Evolutionary conservation across 148 eudicot species (phyloP), one percentile per base, ranked within the genome.

Genomic region (Rhododendron henanense): DNA sequence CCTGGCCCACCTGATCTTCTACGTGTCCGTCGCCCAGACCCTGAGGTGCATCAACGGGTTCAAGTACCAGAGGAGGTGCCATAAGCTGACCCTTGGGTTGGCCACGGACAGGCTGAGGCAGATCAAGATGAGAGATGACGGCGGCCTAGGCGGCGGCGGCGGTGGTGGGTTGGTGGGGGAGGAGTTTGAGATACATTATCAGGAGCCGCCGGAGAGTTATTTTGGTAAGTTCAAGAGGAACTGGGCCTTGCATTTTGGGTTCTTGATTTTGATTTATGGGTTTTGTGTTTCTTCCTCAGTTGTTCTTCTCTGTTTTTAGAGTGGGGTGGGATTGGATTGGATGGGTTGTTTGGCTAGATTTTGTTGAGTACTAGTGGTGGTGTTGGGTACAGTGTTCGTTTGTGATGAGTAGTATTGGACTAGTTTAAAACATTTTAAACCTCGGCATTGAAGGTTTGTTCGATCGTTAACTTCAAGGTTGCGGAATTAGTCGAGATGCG

Each of bases 181-280:
- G 53, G 98, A 94, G 55, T 93, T 92, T 85, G 98, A 95, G 93
- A 88, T 97, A 5, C 91, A 89, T 57, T 97, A 97, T 84, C 99
- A 97, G 84, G 98, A 97, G 84, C 99, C 99, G 5, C 96, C 96
- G 9, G 96, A 97, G 89, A 95, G 94, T 86, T 97, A 97, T 81
- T 97, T 97, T 87, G 99, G 95, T 53, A 97, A 97, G 93, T 97
- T 97, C 85, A 97, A 94, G 98, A 93, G 98, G 88, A 97, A 94
- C 85, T 97, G 98, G 99, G 98, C 92, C 35, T 84, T 97, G 91
- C 91, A 97, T 91, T 97, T 97, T 90, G 98, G 98, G 81, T 97
- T 97, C 86, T 93, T 97, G 91, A 91, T 95, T 69, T 89, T 97
- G 23, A 86, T 97, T 84, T 97, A 95, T 93, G 92, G 90, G 0